Evolutionary conservation across 805 yeast species (phyloP).

Genomic region (Danielozyma ontarioensis): DNA sequence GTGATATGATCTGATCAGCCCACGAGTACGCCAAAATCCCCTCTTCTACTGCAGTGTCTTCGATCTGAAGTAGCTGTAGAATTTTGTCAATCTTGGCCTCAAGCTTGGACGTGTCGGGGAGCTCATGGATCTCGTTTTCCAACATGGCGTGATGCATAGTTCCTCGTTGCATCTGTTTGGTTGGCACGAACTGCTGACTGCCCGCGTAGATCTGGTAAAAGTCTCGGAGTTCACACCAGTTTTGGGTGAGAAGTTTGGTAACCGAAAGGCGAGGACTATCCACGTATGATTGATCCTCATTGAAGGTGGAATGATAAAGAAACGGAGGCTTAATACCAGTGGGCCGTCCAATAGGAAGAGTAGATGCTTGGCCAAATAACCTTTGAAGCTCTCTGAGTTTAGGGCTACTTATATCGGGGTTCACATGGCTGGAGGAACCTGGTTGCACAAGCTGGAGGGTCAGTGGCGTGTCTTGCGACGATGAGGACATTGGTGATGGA

Average conservation of each 20-base stretch:
- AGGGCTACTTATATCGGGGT: background rate
- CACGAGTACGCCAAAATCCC: conserved; percentile 26
- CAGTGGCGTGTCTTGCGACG: no score
- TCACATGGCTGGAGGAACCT: no score
- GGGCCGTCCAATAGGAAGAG: no score
- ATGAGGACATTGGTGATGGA: no score
- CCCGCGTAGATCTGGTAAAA: conserved; percentile 50
- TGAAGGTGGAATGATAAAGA: conserved; percentile 5
- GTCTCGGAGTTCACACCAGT: conserved; percentile 66
- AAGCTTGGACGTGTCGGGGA: conserved; percentile 15
- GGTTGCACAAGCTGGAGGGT: no score
- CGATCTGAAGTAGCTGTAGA: background rate
- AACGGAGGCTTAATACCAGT: conserved; percentile 7
- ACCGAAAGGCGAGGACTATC: conserved; percentile 43
- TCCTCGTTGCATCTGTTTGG: conserved; percentile 45
- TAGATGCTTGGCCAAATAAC: background rate
- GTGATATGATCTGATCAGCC: conserved; percentile 35
- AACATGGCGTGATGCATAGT: conserved; percentile 39
- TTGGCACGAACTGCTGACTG: conserved; percentile 22
- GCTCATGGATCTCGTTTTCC: conserved; percentile 43
- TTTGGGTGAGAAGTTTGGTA: conserved; percentile 50
- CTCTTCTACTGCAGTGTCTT: conserved; percentile 1
- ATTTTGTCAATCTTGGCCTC: no score
- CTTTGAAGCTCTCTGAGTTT: background rate
- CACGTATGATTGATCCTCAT: conserved; percentile 7